Base-by-base conservation (phyloP, 2,329 filamentous ascomycete genomes). In the Epichloe elymi region DNA sequence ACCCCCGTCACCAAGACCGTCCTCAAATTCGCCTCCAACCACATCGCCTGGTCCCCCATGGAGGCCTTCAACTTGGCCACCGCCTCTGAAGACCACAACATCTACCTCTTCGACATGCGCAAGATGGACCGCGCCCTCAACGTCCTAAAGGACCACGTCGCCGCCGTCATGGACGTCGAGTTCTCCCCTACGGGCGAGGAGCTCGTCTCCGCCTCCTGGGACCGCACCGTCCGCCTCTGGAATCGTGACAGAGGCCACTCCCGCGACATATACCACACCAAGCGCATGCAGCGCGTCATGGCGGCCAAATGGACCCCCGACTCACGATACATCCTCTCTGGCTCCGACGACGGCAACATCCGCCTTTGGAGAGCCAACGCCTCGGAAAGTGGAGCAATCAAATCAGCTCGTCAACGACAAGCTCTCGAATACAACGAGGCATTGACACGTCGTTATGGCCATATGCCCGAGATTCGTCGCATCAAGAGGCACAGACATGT, bases 231-330 rank as follows among this genome's bases (percentile, higher is more conserved):
- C 49, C 82, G 93, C 48, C 72, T 97, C 47, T 97, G 89, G 86
- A 81, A 81, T 64, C 79, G 86, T 51, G 79, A 83, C 57, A 74
- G 83, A 55, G 91, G 91, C 23, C 88, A 93, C 68, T 90, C 86
- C 14, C 79, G 90, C 59, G 93, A 98, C 63, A 82, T 96, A 46
- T 98, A 97, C 70, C 90, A 97, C 72, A 97, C 93, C 17, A 95
- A 96, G 70, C 83, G 93, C 56, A 96, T 96, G 91, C 91, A 97
- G 72, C 80, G 91, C 59, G 89, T 96, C 51, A 94, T 94, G 71
- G 83, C 85, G 10, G 82, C 82, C 46, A 80, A 79, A 55, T 97
- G 86, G 76, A 93, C 89, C 0, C 86, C 89, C 5, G 93, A 98
- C 66, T 83, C 85, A 57, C 87, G 87, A 60, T 98, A 95, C 65